A percentile compares a stretch with the other conserved stretches of the same genome.
These are phyloP conservation scores for Sarocladiaceae sp. DNA, from an alignment of 2,329 filamentous ascomycete genomes.

Conservation along the genomic window DNA sequence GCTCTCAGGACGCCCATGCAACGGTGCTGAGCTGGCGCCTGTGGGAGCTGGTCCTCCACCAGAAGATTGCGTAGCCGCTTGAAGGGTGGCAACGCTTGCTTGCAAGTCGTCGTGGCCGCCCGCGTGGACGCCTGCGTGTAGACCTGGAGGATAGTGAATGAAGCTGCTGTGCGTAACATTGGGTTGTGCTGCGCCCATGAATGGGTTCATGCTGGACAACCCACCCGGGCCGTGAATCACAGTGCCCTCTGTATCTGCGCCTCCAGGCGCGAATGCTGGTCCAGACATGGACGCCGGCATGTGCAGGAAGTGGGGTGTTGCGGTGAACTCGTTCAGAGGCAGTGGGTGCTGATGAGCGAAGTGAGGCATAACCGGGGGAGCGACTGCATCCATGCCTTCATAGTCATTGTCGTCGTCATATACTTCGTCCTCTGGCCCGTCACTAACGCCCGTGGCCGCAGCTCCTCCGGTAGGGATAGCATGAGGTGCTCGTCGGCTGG, in stretches of 20 bases:
- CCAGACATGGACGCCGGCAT: neutral
- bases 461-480: neutral
- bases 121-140: conserved; percentile 14
- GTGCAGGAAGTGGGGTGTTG: neutral
- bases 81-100: conserved; percentile 16
- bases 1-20: conserved; percentile 22
- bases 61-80: neutral
- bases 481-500: neutral
- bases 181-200: too few relatives aligned
- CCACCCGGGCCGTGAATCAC: too few relatives aligned
- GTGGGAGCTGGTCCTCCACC: conserved; percentile 19
- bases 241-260: neutral
- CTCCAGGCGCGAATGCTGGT: neutral
- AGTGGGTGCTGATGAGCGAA: neutral
- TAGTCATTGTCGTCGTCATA: conserved; percentile 41
- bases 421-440: conserved; percentile 38
- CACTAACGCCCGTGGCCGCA: conserved; percentile 20
- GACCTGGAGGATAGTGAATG: conserved; percentile 23
- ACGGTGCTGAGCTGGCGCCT: conserved; percentile 32
- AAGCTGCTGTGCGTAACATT: too few relatives aligned
- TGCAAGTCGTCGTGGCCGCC: conserved; percentile 17
- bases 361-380: neutral
- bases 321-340: neutral
- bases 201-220: too few relatives aligned
- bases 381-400: conserved; percentile 32